A percentile compares a stretch with the other conserved stretches of the same genome.
Evolutionary conservation across 2,329 filamentous ascomycete genomes (phyloP).

Genomic region (Blastomyces silverae): DNA sequence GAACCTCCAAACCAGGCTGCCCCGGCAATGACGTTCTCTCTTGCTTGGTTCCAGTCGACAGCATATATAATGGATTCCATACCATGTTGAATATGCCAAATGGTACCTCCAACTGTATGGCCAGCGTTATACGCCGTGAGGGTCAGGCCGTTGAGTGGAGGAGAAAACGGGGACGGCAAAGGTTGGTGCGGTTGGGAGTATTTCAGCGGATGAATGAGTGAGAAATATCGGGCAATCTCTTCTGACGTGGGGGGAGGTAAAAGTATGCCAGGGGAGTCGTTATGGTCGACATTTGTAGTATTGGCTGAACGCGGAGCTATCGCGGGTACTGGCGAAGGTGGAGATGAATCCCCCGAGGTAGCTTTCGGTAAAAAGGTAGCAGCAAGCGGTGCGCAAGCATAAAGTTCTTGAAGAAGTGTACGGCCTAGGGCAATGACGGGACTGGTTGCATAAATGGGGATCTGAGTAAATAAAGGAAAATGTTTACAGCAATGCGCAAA

Average conservation of each 20-base stretch:
- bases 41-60: slow-evolving; percentile 96
- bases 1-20: slow-evolving; percentile 87
- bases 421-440: slow-evolving; percentile 91
- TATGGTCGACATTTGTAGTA: slow-evolving; percentile 30
- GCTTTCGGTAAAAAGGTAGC: slow-evolving; percentile 71
- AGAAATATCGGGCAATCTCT: slow-evolving; percentile 89
- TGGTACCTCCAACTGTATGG: slow-evolving; percentile 90
- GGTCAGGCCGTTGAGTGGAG: slow-evolving; percentile 80
- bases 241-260: slow-evolving; percentile 68
- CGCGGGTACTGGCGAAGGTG: slow-evolving; percentile 27
- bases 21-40: slow-evolving; percentile 88
- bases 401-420: slow-evolving; percentile 84
- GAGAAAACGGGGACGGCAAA: slow-evolving; percentile 75
- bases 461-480: slow-evolving; percentile 81
- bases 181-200: slow-evolving; percentile 96
- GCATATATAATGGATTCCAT: slow-evolving; percentile 96
- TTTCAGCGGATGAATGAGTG: slow-evolving; percentile 82
- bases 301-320: slow-evolving; percentile 27
- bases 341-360: slow-evolving; percentile 52
- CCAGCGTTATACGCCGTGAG: slow-evolving; percentile 96
- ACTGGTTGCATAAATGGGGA: slow-evolving; percentile 89
- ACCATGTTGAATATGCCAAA: slow-evolving; percentile 97
- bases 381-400: slow-evolving; percentile 80
- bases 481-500: slow-evolving; percentile 97
- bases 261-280: slow-evolving; percentile 43